These are phyloP conservation scores for Aspergillus carlsbadensis DNA, from an alignment of 495 filamentous ascomycete species.

Conservation along the genomic window DNA sequence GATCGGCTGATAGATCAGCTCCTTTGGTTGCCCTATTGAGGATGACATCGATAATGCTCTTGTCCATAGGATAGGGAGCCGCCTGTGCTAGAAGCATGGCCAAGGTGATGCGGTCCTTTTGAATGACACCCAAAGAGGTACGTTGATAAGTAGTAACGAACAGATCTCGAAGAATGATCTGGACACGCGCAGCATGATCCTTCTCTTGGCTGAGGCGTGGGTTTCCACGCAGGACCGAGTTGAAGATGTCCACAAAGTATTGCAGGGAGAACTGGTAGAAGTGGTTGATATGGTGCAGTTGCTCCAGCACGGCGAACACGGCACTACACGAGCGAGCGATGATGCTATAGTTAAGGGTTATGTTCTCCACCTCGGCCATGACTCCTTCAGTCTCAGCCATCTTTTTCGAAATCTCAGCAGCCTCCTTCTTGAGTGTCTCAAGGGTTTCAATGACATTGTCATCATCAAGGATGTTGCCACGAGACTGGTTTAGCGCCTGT, in stretches of 20 bases:
- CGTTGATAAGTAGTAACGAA: slow-evolving; percentile 91
- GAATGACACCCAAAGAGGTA: slow-evolving; percentile 86
- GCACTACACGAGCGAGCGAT: slow-evolving; percentile 94
- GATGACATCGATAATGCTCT: slow-evolving; percentile 78
- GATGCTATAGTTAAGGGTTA: slow-evolving; percentile 88
- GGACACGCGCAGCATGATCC: slow-evolving; percentile 72
- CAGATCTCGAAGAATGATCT: slow-evolving; percentile 84
- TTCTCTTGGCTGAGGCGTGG: slow-evolving; percentile 68
- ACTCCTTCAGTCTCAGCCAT: slow-evolving; percentile 96
- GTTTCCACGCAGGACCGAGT: slow-evolving; percentile 82
- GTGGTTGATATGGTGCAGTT: slow-evolving; percentile 97
- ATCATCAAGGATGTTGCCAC: slow-evolving; percentile 97
- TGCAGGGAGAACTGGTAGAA: slow-evolving; percentile 99
- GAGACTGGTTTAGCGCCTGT: slow-evolving; percentile 94
- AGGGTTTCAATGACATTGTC: slow-evolving; percentile 97
- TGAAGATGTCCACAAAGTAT: slow-evolving; percentile 97
- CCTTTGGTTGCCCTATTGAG: slow-evolving; percentile 76
- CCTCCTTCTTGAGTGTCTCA: slow-evolving; percentile 96
- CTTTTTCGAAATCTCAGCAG: slow-evolving; percentile 92
- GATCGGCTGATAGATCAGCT: slow-evolving; percentile 71
- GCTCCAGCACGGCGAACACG: slow-evolving; percentile 93
- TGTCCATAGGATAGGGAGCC: slow-evolving; percentile 91
- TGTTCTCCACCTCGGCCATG: slow-evolving; percentile 94
- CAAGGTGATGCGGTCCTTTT: slow-evolving; percentile 90
- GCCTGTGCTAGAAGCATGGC: slow-evolving; percentile 97